A percentile compares a stretch with the other conserved stretches of the same genome.
Conservation (phyloP, 192 early-diverging fungal genomes). For the Rhizophagus clarus region DNA sequence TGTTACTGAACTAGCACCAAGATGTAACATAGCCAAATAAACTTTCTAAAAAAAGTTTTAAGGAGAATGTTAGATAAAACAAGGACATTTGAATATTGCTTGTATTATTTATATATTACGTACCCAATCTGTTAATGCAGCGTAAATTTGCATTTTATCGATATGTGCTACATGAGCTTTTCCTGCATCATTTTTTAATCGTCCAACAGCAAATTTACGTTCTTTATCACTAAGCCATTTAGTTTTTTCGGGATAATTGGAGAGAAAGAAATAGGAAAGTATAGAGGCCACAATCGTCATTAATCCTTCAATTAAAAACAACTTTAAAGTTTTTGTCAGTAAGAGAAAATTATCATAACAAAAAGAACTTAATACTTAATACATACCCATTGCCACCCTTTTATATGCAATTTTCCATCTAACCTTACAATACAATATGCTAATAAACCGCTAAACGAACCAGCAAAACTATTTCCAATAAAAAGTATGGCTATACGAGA, state of each 20-base stretch:
- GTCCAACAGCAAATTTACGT: slow-evolving; percentile 42
- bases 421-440: slow-evolving; percentile 66
- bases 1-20: slow-evolving; percentile 63
- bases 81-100: no score
- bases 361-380: neutral
- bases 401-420: slow-evolving; percentile 48
- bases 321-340: neutral
- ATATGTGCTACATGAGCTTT: slow-evolving; percentile 50
- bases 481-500: slow-evolving; percentile 58
- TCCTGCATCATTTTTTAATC: slow-evolving; percentile 52
- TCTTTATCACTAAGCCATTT: slow-evolving; percentile 50
- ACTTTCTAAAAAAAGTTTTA: slow-evolving; percentile 33
- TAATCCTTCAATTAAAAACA: slow-evolving; percentile 70
- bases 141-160: slow-evolving; percentile 52
- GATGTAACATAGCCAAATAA: slow-evolving; percentile 57
- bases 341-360: neutral
- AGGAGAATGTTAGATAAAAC: slow-evolving; percentile 27
- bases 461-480: slow-evolving; percentile 53
- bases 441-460: slow-evolving; percentile 65
- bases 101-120: slow-evolving; percentile 1
- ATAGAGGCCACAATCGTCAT: slow-evolving; percentile 41
- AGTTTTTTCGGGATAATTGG: slow-evolving; percentile 52
- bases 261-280: slow-evolving; percentile 46
- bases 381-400: slow-evolving; percentile 55
- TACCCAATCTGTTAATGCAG: slow-evolving; percentile 50